These are phyloP conservation scores for Bipolaris zeicola DNA, from an alignment of 2,329 filamentous ascomycete species.

Conservation along the genomic window DNA sequence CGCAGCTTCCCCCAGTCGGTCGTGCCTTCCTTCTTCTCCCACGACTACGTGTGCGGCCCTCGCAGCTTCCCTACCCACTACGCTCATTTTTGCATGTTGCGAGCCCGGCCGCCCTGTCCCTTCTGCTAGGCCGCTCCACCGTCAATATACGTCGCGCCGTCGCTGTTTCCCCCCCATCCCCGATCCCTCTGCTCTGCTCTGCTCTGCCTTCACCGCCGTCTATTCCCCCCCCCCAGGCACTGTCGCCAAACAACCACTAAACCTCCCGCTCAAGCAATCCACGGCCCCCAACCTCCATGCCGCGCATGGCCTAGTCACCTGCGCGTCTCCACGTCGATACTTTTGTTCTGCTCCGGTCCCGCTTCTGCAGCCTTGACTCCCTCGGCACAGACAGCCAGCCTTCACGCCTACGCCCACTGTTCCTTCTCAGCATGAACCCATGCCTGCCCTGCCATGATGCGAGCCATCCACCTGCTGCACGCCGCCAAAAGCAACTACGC, in stretches of 20 bases:
- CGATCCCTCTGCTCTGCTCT: conserved; percentile 8
- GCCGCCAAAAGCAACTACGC: conserved; percentile 31
- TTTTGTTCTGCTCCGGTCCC: conserved; percentile 15
- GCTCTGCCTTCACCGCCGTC: conserved; percentile 4
- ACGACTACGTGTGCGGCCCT: conserved; percentile 27
- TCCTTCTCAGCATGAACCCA: conserved; percentile 26
- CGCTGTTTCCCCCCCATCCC: no score
- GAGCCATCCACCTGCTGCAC: conserved; percentile 11
- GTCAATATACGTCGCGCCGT: no score
- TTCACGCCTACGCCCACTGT: background rate
- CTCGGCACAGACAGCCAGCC: conserved; percentile 14
- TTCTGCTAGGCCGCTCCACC: conserved; percentile 29
- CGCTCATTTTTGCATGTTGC: conserved; percentile 45
- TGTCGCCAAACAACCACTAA: conserved; percentile 8
- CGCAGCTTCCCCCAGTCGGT: conserved; percentile 28
- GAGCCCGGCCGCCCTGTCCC: conserved; percentile 30
- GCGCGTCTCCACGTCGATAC: conserved; percentile 34
- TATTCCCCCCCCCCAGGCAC: background rate
- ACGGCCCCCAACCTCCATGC: conserved; percentile 15
- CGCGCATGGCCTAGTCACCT: conserved; percentile 43
- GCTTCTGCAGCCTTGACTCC: no score
- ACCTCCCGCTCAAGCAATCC: background rate
- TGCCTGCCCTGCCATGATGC: conserved; percentile 17
- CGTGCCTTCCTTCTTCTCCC: conserved; percentile 30
- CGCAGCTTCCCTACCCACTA: conserved; percentile 46